Percentiles rank a stretch among this genome's conserved stretches.
These are phyloP conservation scores for Psilocybe subaeruginosa DNA, from an alignment of 768 basidiomycete species.

Conservation along the genomic window DNA sequence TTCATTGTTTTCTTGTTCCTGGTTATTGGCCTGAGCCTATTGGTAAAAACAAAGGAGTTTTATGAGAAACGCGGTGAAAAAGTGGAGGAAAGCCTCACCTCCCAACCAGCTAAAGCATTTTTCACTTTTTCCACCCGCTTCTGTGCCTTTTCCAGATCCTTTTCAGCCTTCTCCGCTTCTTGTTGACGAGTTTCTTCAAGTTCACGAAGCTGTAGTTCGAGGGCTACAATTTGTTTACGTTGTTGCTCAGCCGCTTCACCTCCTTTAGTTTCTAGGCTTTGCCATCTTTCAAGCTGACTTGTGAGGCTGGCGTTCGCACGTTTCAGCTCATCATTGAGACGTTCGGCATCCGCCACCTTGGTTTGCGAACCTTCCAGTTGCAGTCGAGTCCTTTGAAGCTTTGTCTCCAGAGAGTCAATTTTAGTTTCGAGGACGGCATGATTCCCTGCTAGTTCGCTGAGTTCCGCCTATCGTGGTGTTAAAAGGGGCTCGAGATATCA, in stretches of 20 bases:
- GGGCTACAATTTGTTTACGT: slow-evolving; percentile 55
- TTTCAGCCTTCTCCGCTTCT: slow-evolving; percentile 42
- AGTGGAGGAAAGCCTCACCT: slow-evolving; percentile 35
- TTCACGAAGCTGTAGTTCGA: slow-evolving; percentile 58
- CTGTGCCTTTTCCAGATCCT: slow-evolving; percentile 31
- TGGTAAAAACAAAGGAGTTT: neutral
- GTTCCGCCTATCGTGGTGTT: slow-evolving; percentile 33
- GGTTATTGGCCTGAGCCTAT: neutral
- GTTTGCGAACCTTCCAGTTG: slow-evolving; percentile 61
- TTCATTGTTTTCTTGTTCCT: neutral
- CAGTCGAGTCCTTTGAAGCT: slow-evolving; percentile 58
- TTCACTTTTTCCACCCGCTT: slow-evolving; percentile 35
- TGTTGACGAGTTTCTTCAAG: slow-evolving; percentile 42
- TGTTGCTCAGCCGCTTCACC: slow-evolving; percentile 58
- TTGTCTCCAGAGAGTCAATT: slow-evolving; percentile 46
- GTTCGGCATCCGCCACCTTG: slow-evolving; percentile 56
- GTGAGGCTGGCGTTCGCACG: slow-evolving; percentile 57
- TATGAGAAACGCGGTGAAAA: no score
- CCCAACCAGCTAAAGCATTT: slow-evolving; percentile 42
- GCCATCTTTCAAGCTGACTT: slow-evolving; percentile 71
- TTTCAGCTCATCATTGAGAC: slow-evolving; percentile 58
- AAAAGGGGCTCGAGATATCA: neutral
- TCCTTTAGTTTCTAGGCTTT: slow-evolving; percentile 65
- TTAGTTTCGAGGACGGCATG: slow-evolving; percentile 52
- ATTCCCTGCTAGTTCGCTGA: slow-evolving; percentile 48